Evolutionary conservation across 164 flowering plant species (phyloP), one percentile per base, ranked within the genome.

Genomic region (Macadamia integrifolia): DNA sequence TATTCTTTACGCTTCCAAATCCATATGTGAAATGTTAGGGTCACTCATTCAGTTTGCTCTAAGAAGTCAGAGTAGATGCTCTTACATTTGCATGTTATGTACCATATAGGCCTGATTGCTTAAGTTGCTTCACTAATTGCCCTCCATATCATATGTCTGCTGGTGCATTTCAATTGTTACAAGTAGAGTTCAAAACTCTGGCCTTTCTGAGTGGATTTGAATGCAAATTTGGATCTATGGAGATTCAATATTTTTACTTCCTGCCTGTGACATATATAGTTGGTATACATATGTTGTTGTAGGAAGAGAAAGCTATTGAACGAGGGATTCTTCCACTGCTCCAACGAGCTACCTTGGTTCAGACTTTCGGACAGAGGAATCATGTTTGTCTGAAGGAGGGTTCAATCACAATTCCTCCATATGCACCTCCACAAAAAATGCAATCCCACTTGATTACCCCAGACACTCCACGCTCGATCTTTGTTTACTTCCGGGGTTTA

Each of bases 371-470:
- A 66, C 98, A 93, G 67, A 69, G 81, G 62, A 91, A 93, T 79
- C 98, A 93, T 74, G 98, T 93, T 66, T 93, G 98, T 81, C 78
- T 91, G 61, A 91, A 91, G 69, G 90, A 87, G 6, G 94, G 94
- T 62, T 89, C 97, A 5, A 91, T 93, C 70, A 93, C 87, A 13
- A 82, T 93, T 71, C 98, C 97, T 60, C 98, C 98, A 11, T 93
- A 90, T 84, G 98, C 98, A 60, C 98, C 98, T 63, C 97, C 96
- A 12, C 91, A 93, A 80, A 93, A 93, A 76, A 93, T 93, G 97
- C 91, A 91, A 65, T 66, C 94, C 57, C 98, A 93, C 79, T 76
- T 93, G 73, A 91, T 93, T 68, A 89, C 97, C 66, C 94, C 88
- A 8, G 81, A 82, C 60, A 87, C 80, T 68, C 98, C 97, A 17